Conservation (phyloP, 2,329 filamentous ascomycete species). For the Endoconidiophora polonica region DNA sequence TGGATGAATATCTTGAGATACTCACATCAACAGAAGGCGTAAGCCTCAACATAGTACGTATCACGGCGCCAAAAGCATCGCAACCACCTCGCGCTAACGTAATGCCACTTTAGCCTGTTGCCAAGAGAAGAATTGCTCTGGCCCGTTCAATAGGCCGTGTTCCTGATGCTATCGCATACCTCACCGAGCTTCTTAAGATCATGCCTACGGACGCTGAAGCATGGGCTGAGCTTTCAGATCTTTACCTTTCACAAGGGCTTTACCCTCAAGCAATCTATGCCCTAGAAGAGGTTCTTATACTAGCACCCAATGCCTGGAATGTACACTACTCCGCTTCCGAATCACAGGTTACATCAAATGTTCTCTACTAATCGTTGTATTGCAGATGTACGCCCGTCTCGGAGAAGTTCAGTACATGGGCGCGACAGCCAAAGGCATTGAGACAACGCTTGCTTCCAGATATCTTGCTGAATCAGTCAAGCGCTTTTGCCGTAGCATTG, state of each 20-base stretch:
- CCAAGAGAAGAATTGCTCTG: conserved; percentile 70
- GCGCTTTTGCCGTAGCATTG: conserved; percentile 77
- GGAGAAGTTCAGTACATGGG: conserved; percentile 72
- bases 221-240: conserved; percentile 79
- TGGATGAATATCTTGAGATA: conserved; percentile 63
- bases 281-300: conserved; percentile 74
- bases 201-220: conserved; percentile 82
- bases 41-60: conserved; percentile 65
- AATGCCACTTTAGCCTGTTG: conserved; percentile 43
- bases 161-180: conserved; percentile 54
- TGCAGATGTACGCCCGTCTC: conserved; percentile 69
- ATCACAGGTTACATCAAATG: background rate
- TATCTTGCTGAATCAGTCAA: conserved; percentile 58
- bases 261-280: conserved; percentile 74
- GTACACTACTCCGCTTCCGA: conserved; percentile 30
- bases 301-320: conserved; percentile 90
- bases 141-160: conserved; percentile 55
- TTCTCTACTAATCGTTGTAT: conserved; percentile 1
- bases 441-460: conserved; percentile 20
- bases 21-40: conserved; percentile 33
- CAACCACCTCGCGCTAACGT: background rate
- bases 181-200: conserved; percentile 62
- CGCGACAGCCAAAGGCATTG: conserved; percentile 24
- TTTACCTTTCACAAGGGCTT: conserved; percentile 66
- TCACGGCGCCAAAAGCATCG: background rate